phyloP scores from a whole-genome alignment of 345 rosid genomes.

The Eucalyptus regnans region DNA sequence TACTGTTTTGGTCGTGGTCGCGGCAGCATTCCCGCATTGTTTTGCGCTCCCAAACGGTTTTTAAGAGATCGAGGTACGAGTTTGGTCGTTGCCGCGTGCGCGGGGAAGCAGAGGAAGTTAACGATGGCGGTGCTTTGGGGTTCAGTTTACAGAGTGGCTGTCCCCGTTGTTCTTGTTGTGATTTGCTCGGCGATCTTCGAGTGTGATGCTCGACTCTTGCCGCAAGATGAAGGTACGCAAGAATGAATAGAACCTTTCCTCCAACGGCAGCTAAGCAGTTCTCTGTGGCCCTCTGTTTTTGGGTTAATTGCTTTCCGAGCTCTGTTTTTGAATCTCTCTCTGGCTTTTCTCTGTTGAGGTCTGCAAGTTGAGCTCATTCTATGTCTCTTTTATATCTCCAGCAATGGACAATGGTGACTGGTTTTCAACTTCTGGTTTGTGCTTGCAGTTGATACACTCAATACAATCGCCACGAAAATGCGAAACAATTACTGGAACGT shows the following conservation, averaged over 20 bases:
- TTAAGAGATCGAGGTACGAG: not conserved
- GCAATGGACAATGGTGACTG: not conserved
- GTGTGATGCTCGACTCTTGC: conserved; percentile 37
- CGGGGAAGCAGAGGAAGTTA: not conserved
- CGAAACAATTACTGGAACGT: conserved; percentile 9
- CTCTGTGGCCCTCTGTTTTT: too few relatives aligned
- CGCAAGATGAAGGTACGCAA: conserved; percentile 42
- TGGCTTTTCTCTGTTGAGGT: not conserved
- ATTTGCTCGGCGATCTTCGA: conserved; percentile 7
- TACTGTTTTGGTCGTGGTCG: not conserved
- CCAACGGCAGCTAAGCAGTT: not conserved
- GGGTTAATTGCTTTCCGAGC: too few relatives aligned
- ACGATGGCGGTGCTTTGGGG: not conserved
- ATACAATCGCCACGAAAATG: conserved; percentile 30
- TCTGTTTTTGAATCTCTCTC: not conserved
- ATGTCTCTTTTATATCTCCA: not conserved
- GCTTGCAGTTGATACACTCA: conserved; percentile 39
- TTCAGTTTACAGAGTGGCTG: not conserved
- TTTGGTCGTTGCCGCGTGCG: not conserved
- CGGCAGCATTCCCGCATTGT: not conserved
- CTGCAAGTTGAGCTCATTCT: not conserved
- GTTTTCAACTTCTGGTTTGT: not conserved
- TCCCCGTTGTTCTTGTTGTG: conserved; percentile 8
- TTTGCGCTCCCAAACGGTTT: not conserved
- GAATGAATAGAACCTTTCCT: not conserved